Evolutionary conservation across 2,329 filamentous ascomycete species (phyloP).

Genomic region (Botrytis hyacinthi): DNA sequence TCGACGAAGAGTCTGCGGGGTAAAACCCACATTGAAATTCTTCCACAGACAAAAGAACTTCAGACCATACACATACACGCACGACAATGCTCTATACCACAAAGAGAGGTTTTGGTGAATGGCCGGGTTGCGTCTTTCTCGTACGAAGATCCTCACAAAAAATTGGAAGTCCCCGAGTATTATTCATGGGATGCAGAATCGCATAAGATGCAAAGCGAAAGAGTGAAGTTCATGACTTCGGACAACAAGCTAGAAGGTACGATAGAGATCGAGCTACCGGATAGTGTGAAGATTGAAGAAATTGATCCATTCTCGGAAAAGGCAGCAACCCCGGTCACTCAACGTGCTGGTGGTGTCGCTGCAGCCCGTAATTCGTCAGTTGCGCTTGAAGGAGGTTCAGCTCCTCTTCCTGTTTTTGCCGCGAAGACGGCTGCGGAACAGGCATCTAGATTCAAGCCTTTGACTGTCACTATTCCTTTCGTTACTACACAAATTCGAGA

Average conservation of each 20-base stretch:
- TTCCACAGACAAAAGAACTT: conserved; percentile 54
- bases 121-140: conserved; percentile 37
- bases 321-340: conserved; percentile 45
- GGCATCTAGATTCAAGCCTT: conserved; percentile 51
- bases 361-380: conserved; percentile 32
- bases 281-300: conserved; percentile 60
- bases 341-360: conserved; percentile 40
- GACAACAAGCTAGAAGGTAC: conserved; percentile 50
- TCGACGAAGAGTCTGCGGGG: conserved; percentile 71
- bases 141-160: conserved; percentile 63
- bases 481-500: conserved; percentile 72
- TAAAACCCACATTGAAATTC: conserved; percentile 75
- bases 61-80: conserved; percentile 59
- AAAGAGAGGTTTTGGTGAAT: conserved; percentile 52
- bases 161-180: conserved; percentile 57
- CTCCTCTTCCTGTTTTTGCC: conserved; percentile 37
- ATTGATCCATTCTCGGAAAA: conserved; percentile 52
- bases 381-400: conserved; percentile 39
- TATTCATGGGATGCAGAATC: conserved; percentile 69
- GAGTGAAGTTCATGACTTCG: conserved; percentile 46
- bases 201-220: conserved; percentile 71
- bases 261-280: conserved; percentile 57
- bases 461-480: conserved; percentile 73
- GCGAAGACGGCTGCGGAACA: conserved; percentile 40
- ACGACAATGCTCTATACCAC: conserved; percentile 59